phyloP scores from a whole-genome alignment of 2,329 filamentous ascomycete species.

The Fusarium sp. region DNA sequence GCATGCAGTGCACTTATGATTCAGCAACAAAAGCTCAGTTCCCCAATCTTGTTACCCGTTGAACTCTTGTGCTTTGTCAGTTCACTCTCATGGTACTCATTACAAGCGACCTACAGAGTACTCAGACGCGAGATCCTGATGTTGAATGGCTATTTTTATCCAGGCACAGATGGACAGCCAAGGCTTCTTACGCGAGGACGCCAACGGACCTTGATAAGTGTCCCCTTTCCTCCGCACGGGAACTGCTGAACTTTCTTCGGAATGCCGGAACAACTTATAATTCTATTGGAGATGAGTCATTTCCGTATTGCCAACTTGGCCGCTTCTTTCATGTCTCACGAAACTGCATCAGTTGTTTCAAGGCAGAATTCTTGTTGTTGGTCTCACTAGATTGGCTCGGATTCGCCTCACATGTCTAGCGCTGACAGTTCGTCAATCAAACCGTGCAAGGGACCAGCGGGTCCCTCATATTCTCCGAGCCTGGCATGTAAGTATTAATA shows the following conservation, averaged over 20 bases:
- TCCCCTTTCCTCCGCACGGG: rapidly evolving
- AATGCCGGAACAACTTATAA: background rate
- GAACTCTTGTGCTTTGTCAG: background rate
- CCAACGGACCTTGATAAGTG: background rate
- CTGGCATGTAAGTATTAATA: background rate
- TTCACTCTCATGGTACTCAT: background rate
- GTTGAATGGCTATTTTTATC: background rate
- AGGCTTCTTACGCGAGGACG: background rate
- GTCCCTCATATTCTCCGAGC: conserved; percentile 1
- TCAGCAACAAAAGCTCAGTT: rapidly evolving
- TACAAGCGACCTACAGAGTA: background rate
- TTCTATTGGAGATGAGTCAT: background rate
- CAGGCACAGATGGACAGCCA: background rate
- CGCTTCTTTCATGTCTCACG: background rate
- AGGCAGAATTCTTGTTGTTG: background rate
- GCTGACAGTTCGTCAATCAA: conserved; percentile 8
- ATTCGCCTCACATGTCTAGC: conserved; percentile 8
- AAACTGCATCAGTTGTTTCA: background rate
- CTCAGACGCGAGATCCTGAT: too few species aligned
- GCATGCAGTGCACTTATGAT: background rate
- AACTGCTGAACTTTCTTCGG: background rate
- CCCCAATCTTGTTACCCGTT: rapidly evolving
- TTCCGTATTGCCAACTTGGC: background rate
- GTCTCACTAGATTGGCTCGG: background rate
- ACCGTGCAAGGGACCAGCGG: background rate